Evolutionary conservation across 345 rosid genomes (phyloP), one percentile per base, ranked within the genome.

Genomic region (Pseudoturritis turrita): DNA sequence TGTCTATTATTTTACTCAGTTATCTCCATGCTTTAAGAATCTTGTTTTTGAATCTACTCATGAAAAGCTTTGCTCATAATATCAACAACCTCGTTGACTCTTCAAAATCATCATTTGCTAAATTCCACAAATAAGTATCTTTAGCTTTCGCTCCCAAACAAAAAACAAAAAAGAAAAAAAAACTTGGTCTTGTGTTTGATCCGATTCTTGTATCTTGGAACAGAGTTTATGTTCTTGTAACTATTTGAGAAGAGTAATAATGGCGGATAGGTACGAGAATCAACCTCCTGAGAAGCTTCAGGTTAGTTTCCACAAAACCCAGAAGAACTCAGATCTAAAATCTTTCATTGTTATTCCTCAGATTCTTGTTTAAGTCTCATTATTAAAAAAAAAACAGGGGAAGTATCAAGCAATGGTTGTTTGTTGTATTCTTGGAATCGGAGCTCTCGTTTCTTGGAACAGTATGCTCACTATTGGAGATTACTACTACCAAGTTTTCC

Each of bases 401-500:
- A 90, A 81, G 73, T 65, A 6, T 67, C 76, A 81, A 65, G 98
- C 96, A 39, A 55, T 71, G 57, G 65, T 78, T 0, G 78, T 85
- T 52, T 91, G 99, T 61, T 88, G 91, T 88, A 25, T 89, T 73
- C 90, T 89, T 33, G 98, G 99, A 46, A 41, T 88, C 2, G 99
- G 97, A 23, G 75, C 96, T 10, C 90, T 95, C 4, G 73, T 88
- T 5, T 56, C 97, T 9, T 95, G 97, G 99, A 89, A 83, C 77
- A 89, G 96, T 71, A 82, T 95, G 89, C 74, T 91, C 12, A 91
- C 90, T 0, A 89, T 88, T 2, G 90, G 73, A 74, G 99, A 95
- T 76, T 95, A 95, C 74, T 91, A 89, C 71, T 86, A 78, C 64
- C 31, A 67, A 7, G 62, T 95, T 69, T 93, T 93, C 45, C 82